Base-by-base conservation (phyloP, 1,284 basidiomycete genomes). In the Ganoderma lucidum region DNA sequence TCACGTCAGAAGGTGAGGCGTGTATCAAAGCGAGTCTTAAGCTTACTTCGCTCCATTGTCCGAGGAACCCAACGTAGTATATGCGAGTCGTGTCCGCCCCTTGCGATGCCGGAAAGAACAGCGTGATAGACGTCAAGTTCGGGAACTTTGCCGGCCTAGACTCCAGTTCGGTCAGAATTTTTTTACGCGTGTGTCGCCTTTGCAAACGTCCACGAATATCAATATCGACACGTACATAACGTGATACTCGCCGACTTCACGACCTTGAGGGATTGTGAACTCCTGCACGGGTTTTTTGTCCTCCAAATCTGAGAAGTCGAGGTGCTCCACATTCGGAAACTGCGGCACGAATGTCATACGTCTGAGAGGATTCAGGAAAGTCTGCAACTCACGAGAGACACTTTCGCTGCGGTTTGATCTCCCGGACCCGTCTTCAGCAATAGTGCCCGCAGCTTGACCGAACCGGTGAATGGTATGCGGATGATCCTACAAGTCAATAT, bases 221-320 rank as follows among this genome's bases (percentile, higher is more conserved):
- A 19, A 19, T 5, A 19, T 44, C 3, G 42, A 48, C 53, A 64
- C 70, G 2, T 55, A 76, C 78, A 80, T 75, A 48, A 91, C 93
- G 89, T 93, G 73, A 92, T 95, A 95, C 78, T 95, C 92, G 63
- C 91, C 92, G 17, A 94, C 85, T 60, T 93, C 92, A 67, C 89
- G 83, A 23, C 89, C 88, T 75, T 90, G 85, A 0, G 88, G 86
- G 12, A 95, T 81, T 15, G 85, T 81, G 66, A 94, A 88, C 74
- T 93, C 90, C 77, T 95, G 94, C 0, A 88, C 83, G 2, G 92
- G 86, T 6, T 81, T 85, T 74, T 81, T 84, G 59, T 91, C 86
- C 6, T 80, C 75, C n/a, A 91, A 83, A 70, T 94, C 91, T 41
- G 88, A 86, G 77, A 95, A 95, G 76, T 95, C 93, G n/a, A 94